These are phyloP conservation scores for Citrus trifoliata DNA, from an alignment of 345 rosid species.

Conservation along the genomic window DNA sequence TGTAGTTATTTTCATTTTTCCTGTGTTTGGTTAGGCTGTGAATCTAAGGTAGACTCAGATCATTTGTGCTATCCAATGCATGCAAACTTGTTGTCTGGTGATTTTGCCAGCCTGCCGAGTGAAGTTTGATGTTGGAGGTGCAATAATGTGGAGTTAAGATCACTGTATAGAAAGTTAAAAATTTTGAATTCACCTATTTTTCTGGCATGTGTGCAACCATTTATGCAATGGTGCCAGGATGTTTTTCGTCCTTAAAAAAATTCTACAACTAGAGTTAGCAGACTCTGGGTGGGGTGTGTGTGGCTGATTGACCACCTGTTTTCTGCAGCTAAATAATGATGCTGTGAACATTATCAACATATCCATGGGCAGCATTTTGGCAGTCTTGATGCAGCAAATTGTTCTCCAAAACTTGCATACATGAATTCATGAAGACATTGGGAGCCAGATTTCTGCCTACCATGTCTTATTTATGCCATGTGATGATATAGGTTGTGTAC, in stretches of 20 bases:
- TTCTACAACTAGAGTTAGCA: not conserved
- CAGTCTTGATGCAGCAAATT: constrained; percentile 67
- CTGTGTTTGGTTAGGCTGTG: not conserved
- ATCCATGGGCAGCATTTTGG: constrained; percentile 78
- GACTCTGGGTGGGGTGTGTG: not conserved
- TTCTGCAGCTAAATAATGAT: constrained; percentile 89
- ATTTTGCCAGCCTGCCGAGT: not conserved
- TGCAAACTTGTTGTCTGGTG: not conserved
- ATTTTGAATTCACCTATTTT: not conserved
- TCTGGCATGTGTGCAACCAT: not conserved
- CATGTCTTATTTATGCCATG: not conserved
- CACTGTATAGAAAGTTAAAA: not conserved
- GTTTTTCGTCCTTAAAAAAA: not conserved
- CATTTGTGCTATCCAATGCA: not conserved
- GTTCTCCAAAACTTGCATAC: constrained; percentile 36
- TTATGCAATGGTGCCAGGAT: not conserved
- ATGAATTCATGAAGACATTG: not conserved
- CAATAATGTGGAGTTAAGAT: not conserved
- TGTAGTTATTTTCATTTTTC: not conserved
- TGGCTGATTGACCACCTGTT: not conserved
- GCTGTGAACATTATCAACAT: constrained; percentile 87
- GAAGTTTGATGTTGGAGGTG: not conserved
- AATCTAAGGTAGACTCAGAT: not conserved
- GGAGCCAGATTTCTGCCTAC: not conserved
- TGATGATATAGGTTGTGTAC: not conserved